Base-by-base conservation (phyloP, 2,329 filamentous ascomycete genomes). In the Blastomyces parvus region DNA sequence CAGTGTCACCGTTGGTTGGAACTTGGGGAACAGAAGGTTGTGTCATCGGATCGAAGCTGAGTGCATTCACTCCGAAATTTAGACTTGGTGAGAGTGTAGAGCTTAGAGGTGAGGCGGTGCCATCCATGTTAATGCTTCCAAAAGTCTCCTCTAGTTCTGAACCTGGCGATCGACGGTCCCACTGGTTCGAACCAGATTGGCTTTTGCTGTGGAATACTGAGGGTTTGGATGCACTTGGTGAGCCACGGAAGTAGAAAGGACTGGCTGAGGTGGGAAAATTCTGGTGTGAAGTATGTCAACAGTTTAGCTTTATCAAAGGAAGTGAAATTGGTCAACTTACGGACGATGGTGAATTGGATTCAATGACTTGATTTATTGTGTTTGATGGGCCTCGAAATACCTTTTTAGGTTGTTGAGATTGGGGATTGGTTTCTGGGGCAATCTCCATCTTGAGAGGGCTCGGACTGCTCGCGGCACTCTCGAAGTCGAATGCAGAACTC, bases 401-500 rank as follows among this genome's bases (percentile, higher is more conserved):
- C 8, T 69, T 66, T 63, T 69, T 74, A 8, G 69, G 64, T 25
- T 61, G 63, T 44, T 57, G 60, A 25, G 56, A 69, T 71, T 48
- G 69, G 68, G 7, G 53, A 52, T 64, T 70, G 73, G 46, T 69
- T 62, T 48, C 67, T 67, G 48, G 67, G 65, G 25, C 67, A 25
- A 67, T 65, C 56, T 72, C 73, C 42, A 64, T 65, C 60, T 73
- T 78, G 64, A 76, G 70, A 48, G 71, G 77, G 64, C 76, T 79
- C 1, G 78, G 78, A 44, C 77, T 80, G 67, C 77, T 79, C 8
- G 77, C 78, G 40, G 78, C 78, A 64, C 77, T 79, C 53, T 80
- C 78, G 65, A 80, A 80, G 66, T 80, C 78, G 64, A 80, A 80
- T 14, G 77, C 77, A 36, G 77, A 78, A 66, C 78, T 77, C 78